Percentiles rank a stretch among this genome's conserved stretches.
These are phyloP conservation scores for Butyriboletus appendiculatus DNA, from an alignment of 1,284 basidiomycete genomes.

Conservation along the genomic window DNA sequence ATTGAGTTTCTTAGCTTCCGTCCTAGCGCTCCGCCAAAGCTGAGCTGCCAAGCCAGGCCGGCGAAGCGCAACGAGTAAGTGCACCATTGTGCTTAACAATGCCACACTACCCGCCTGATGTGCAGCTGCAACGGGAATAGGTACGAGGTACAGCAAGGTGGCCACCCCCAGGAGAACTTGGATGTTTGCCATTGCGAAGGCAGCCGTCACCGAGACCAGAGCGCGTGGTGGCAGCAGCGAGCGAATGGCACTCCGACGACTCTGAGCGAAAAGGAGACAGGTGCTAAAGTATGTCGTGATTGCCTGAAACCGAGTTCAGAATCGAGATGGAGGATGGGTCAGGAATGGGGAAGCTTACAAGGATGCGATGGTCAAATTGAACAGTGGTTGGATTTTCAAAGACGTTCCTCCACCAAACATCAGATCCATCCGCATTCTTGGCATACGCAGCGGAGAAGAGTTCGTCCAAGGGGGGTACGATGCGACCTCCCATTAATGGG, in stretches of 20 bases:
- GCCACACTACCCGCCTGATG: constrained; percentile 96
- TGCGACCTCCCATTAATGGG: constrained; percentile 91
- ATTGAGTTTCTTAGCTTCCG: constrained; percentile 18
- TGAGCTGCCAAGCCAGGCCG: constrained; percentile 71
- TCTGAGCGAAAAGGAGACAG: constrained; percentile 61
- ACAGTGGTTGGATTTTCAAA: constrained; percentile 98
- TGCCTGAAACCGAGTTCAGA: constrained; percentile 50
- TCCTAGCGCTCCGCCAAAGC: constrained; percentile 51
- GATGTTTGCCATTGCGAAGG: constrained; percentile 82
- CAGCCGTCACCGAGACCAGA: constrained; percentile 60
- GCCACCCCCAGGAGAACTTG: constrained; percentile 92
- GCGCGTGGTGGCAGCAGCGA: constrained; percentile 69
- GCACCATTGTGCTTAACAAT: constrained; percentile 84
- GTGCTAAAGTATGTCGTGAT: constrained; percentile 80
- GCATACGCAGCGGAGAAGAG: constrained; percentile 81
- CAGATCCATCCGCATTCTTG: constrained; percentile 64
- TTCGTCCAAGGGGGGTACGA: constrained; percentile 84
- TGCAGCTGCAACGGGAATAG: constrained; percentile 86
- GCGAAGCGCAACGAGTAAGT: constrained; percentile 73
- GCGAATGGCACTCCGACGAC: constrained; percentile 54
- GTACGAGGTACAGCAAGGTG: constrained; percentile 93
- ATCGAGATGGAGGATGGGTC: background rate
- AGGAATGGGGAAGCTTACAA: constrained; percentile 55
- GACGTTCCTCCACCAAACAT: constrained; percentile 90
- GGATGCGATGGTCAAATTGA: constrained; percentile 93